Evolutionary conservation across 805 yeast species (phyloP).

Genomic region (Yarrowia hollandica): DNA sequence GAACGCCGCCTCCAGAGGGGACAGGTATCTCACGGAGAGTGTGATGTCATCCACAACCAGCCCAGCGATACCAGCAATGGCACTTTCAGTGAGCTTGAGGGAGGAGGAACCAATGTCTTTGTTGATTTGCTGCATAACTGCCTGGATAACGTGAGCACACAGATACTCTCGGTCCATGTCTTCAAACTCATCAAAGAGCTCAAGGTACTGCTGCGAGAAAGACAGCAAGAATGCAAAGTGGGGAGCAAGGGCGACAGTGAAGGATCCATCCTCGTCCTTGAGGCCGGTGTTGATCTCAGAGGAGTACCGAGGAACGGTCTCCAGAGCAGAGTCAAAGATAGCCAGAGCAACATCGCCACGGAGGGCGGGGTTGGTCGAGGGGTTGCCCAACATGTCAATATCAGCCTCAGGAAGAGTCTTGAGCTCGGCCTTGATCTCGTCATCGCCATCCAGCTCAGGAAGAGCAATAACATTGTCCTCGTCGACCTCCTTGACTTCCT

Average conservation of each 20-base stretch:
- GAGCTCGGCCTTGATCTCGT: conserved; percentile 54
- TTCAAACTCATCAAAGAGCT: conserved; percentile 65
- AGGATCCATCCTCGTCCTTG: conserved; percentile 34
- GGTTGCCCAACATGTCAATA: conserved; percentile 77
- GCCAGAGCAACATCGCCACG: conserved; percentile 71
- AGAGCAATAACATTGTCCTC: conserved; percentile 47
- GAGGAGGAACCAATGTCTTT: conserved; percentile 3
- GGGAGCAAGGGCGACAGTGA: conserved; percentile 21
- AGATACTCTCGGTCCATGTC: conserved; percentile 69
- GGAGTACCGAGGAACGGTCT: conserved; percentile 21
- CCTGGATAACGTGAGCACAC: conserved; percentile 61
- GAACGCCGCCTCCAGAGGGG: conserved; percentile 47
- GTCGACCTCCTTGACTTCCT: conserved; percentile 36
- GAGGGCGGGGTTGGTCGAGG: conserved; percentile 79
- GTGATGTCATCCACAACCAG: conserved; percentile 55
- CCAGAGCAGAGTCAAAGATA: conserved; percentile 65
- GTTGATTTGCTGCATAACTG: conserved; percentile 33
- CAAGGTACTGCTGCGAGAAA: conserved; percentile 50
- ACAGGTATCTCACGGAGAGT: conserved; percentile 61
- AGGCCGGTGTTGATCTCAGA: conserved; percentile 40
- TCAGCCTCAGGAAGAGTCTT: conserved; percentile 83
- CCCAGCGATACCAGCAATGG: conserved; percentile 11
- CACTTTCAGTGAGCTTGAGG: conserved; percentile 39
- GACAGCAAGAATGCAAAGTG: conserved; percentile 36
- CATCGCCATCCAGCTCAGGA: conserved; percentile 50